Evolutionary conservation across 495 filamentous ascomycete species (phyloP).

Genomic region (Penicillium mononematosum): DNA sequence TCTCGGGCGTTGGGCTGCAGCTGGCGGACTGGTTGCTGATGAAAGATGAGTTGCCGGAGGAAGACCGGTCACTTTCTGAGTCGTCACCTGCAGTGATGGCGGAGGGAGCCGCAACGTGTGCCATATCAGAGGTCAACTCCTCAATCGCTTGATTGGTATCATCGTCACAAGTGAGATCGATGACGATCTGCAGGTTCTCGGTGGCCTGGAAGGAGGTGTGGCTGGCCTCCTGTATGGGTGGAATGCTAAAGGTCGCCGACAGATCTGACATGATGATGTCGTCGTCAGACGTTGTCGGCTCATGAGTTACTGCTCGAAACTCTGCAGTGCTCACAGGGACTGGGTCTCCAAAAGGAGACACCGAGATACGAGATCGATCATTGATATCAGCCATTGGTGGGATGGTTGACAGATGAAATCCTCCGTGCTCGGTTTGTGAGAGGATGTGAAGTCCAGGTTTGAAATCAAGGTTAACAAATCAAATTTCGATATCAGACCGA

Average conservation of each 20-base stretch:
- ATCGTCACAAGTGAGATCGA: neutral
- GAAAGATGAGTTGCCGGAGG: neutral
- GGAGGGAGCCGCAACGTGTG: neutral
- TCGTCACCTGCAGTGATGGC: neutral
- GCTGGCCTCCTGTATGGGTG: neutral
- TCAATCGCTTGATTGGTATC: neutral
- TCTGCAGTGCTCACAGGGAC: neutral
- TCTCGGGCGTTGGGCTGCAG: neutral
- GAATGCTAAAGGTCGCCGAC: too few species aligned
- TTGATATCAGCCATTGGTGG: neutral
- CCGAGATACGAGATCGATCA: neutral
- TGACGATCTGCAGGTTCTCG: neutral
- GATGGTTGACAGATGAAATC: neutral
- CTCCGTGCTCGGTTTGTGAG: neutral
- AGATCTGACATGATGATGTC: neutral
- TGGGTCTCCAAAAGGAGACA: neutral
- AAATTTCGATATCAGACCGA: neutral
- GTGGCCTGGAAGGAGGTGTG: neutral
- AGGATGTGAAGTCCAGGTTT: neutral
- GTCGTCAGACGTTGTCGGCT: neutral
- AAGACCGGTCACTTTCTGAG: neutral
- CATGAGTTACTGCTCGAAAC: neutral
- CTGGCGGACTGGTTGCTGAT: neutral
- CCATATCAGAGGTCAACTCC: neutral
- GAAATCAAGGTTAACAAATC: neutral